Conservation (phyloP, 306 rosid genomes). For the Corylus heterophylla region DNA sequence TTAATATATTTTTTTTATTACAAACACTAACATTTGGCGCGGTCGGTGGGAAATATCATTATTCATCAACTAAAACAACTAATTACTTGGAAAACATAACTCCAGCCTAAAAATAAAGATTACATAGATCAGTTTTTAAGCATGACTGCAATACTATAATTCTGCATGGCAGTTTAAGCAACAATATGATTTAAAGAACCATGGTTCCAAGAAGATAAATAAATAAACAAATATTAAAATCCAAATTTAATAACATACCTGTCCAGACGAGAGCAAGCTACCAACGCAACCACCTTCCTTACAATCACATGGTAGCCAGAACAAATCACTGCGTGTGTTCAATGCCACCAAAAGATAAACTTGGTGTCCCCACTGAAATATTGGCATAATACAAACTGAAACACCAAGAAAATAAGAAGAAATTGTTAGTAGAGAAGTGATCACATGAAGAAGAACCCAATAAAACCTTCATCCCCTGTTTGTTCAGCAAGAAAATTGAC, state of each 20-base stretch:
- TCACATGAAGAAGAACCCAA: not conserved
- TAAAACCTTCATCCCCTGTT: not conserved
- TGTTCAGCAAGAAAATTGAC: not conserved
- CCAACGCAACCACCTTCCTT: constrained; percentile 36
- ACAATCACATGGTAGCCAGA: constrained; percentile 96
- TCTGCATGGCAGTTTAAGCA: not conserved
- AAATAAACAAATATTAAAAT: not conserved
- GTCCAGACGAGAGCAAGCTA: constrained; percentile 19
- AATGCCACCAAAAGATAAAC: constrained; percentile 68
- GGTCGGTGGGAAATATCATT: too few relatives aligned
- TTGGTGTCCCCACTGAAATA: constrained; percentile 85
- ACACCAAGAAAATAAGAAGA: not conserved
- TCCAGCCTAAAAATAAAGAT: not conserved
- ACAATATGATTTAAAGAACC: not conserved
- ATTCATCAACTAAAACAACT: not conserved
- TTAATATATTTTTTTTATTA: too few relatives aligned
- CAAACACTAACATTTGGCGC: too few relatives aligned
- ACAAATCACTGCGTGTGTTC: constrained; percentile 87
- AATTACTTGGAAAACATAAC: not conserved
- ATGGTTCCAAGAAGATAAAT: not conserved
- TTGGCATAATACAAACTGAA: constrained; percentile 83
- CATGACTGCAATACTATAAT: not conserved
- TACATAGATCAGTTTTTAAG: not conserved
- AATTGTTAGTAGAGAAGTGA: not conserved
- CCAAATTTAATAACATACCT: constrained; percentile 31